phyloP scores from a whole-genome alignment of 1,139 yeast genomes.

The Zygosaccharomyces sapae region DNA sequence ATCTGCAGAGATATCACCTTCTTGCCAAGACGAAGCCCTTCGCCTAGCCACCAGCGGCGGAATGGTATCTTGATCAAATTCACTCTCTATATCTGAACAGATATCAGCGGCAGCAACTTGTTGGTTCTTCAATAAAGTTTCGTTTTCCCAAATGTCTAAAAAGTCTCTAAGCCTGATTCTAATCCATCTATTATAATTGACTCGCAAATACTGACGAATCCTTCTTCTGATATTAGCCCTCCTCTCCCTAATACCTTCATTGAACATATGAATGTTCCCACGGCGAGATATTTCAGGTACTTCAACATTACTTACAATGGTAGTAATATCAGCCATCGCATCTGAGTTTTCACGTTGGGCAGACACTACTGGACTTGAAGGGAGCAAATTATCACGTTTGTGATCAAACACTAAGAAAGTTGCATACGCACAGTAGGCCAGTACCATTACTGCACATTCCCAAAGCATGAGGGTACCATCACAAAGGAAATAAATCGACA shows the following conservation, averaged over 20 bases:
- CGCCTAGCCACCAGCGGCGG: constrained; percentile 7
- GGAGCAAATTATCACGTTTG: constrained; percentile 1
- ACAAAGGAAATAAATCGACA: constrained; percentile 20
- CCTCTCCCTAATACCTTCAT: constrained; percentile 19
- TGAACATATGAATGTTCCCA: constrained; percentile 19
- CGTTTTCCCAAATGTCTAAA: constrained; percentile 32
- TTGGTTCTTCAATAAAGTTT: constrained; percentile 12
- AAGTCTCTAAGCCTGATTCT: constrained; percentile 28
- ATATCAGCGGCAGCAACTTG: constrained; percentile 8
- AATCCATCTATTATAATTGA: constrained; percentile 28
- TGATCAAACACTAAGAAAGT: constrained; percentile 13
- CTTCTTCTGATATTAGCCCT: constrained; percentile 20
- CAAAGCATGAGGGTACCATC: constrained; percentile 26
- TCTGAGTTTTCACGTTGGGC: neutral
- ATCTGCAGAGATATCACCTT: constrained; percentile 3
- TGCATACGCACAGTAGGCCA: constrained; percentile 20
- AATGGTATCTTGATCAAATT: constrained; percentile 6
- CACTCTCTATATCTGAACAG: constrained; percentile 9
- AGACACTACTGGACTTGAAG: neutral
- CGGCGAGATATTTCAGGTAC: constrained; percentile 6
- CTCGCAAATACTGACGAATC: constrained; percentile 26
- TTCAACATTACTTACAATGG: constrained; percentile 10
- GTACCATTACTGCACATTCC: constrained; percentile 28
- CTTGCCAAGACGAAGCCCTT: constrained; percentile 14
- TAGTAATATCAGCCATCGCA: constrained; percentile 10